Conservation (phyloP, 768 basidiomycete genomes). For the Dacryopinax spathularia region DNA sequence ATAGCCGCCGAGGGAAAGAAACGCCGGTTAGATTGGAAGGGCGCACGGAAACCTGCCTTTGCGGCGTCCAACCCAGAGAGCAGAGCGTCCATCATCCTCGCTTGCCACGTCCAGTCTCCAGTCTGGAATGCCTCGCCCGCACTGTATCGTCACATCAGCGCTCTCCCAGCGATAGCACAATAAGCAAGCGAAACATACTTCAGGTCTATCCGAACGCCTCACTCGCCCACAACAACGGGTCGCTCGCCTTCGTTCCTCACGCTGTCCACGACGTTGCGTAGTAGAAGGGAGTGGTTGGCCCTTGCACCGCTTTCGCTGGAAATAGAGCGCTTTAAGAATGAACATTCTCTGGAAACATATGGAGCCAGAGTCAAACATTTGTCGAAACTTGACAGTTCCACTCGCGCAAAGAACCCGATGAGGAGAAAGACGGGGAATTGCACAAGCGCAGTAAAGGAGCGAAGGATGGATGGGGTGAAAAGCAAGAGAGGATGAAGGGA, state of each 20-base stretch:
- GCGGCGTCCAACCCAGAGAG: constrained; percentile 64
- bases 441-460: too few relatives aligned
- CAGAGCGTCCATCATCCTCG: constrained; percentile 88
- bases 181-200: too few relatives aligned
- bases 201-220: too few relatives aligned
- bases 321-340: constrained; percentile 62
- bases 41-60: constrained; percentile 76
- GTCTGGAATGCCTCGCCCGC: constrained; percentile 53
- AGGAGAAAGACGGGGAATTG: too few relatives aligned
- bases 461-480: too few relatives aligned
- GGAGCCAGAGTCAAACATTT: too few relatives aligned
- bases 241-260: constrained; percentile 60
- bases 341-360: constrained; percentile 79
- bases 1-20: too few relatives aligned
- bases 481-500: constrained; percentile 11
- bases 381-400: too few relatives aligned
- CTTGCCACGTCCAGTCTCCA: constrained; percentile 68
- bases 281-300: constrained; percentile 69
- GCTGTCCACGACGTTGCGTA: constrained; percentile 58
- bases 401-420: too few relatives aligned
- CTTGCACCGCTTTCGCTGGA: constrained; percentile 67
- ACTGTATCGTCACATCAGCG: too few relatives aligned
- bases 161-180: too few relatives aligned
- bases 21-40: too few relatives aligned
- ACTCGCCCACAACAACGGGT: constrained; percentile 84